A percentile compares a stretch with the other conserved stretches of the same genome.
These are phyloP conservation scores for Bocquillonia castaneifolia DNA, from an alignment of 441 rosid genomes.

Conservation along the genomic window DNA sequence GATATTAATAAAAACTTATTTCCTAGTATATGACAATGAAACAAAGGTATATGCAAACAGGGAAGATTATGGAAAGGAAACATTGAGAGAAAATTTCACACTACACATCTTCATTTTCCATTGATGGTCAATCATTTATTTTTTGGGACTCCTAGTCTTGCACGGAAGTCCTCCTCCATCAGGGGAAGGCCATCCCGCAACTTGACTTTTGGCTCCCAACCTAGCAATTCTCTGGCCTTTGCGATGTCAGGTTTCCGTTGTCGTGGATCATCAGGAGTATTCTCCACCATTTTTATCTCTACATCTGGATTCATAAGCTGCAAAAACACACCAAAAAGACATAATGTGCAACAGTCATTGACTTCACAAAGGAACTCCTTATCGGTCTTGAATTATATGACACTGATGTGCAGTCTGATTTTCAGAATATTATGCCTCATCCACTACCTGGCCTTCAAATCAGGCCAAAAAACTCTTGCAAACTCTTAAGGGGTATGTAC, in stretches of 20 bases:
- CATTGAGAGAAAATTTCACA: constrained; percentile 6
- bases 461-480: too few species aligned
- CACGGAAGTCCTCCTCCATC: constrained; percentile 80
- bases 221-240: constrained; percentile 66
- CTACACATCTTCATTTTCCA: not conserved
- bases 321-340: not conserved
- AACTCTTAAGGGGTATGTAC: too few species aligned
- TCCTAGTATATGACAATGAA: constrained; percentile 18
- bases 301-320: constrained; percentile 68
- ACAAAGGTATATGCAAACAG: constrained; percentile 1
- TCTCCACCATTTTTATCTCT: constrained; percentile 76
- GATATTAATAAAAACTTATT: constrained; percentile 15
- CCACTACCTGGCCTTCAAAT: too few species aligned
- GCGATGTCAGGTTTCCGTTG: constrained; percentile 82
- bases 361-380: not conserved
- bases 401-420: not conserved
- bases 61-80: not conserved
- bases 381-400: not conserved
- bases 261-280: constrained; percentile 83
- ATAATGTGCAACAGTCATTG: too few species aligned
- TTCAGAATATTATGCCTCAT: not conserved
- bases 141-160: constrained; percentile 55
- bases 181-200: constrained; percentile 78
- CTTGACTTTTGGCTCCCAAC: constrained; percentile 87
- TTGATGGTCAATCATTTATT: constrained; percentile 23